These are phyloP conservation scores for Themeda triandra DNA, from an alignment of 176 grass and related monocot genomes.

Conservation along the genomic window DNA sequence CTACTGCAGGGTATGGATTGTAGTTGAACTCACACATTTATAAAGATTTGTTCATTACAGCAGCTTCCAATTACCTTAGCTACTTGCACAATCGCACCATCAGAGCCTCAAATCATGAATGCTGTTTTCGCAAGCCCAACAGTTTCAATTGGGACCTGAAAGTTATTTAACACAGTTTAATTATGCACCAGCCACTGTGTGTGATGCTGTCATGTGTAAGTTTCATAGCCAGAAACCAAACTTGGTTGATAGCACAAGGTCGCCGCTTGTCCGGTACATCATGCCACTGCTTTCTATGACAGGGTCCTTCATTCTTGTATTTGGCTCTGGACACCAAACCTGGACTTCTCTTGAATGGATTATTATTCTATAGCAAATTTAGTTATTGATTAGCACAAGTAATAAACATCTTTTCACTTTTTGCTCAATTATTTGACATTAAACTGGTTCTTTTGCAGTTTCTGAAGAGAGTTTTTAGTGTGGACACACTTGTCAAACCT, in stretches of 20 bases:
- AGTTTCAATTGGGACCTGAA: background rate
- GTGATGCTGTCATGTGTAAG: too few species aligned
- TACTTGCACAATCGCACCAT: background rate
- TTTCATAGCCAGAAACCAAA: background rate
- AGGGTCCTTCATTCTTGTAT: background rate
- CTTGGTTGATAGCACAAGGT: background rate
- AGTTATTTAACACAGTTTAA: background rate
- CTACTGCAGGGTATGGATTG: background rate
- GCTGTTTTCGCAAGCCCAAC: background rate
- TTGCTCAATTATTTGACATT: conserved; percentile 24
- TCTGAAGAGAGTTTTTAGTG: conserved; percentile 74
- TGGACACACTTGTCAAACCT: conserved; percentile 95
- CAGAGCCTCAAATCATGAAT: background rate
- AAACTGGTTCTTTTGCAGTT: conserved; percentile 61
- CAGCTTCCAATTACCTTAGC: background rate
- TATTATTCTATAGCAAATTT: background rate
- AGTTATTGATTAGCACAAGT: background rate
- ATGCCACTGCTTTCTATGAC: background rate
- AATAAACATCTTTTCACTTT: background rate
- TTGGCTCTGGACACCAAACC: background rate
- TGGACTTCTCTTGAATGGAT: background rate
- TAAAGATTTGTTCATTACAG: background rate
- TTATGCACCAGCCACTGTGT: too few species aligned
- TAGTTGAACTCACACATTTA: background rate
- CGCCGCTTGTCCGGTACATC: background rate